Evolutionary conservation across 2,329 filamentous ascomycete genomes (phyloP), one percentile per base, ranked within the genome.

Genomic region (Diaporthe citri): DNA sequence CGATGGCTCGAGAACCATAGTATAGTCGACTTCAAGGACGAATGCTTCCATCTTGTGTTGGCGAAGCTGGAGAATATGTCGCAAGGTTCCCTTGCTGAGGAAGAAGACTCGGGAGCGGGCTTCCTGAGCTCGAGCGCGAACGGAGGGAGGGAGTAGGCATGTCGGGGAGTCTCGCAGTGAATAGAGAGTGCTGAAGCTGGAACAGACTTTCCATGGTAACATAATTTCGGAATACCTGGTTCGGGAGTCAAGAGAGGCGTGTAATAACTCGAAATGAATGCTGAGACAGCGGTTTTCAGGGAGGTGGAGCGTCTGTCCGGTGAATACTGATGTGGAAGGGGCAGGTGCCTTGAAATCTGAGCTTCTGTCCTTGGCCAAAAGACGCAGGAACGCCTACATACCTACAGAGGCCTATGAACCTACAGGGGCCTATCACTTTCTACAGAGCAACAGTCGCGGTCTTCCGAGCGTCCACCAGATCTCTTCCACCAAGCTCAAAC

Each of bases 11-110:
- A 51, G 12, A 3, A 51, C 3, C 41, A 9, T 3, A 3, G 13
- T 22, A 15, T 20, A 9, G 1, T 12, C 2, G 12, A 2, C 0
- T 2, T 41, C 10, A 4, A 13, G n/a, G 3, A 17, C 17, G 6
- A 48, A 22, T 22, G 1, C 43, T 1, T 48, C 17, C 17, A 48
- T 48, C 6, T 48, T 22, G 17, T 48, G 7, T 10, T 48, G 8
- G 4, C 1, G 0, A 48, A 22, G 41, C 5, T 20, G 39, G 2
- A 25, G 20, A 13, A 41, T 64, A 6, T 12, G 2, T 20, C 7
- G 31, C 7, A 12, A 22, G 22, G 8, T 0, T 59, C 34, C 8
- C 43, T n/a, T 13, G 20, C 12, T 22, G 12, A 57, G 20, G 2
- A 7, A 10, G 43, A 48, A 20, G 39, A 39, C 8, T 7, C 17